A percentile compares a stretch with the other conserved stretches of the same genome.
Conservation (phyloP, 2,329 filamentous ascomycete genomes). For the Fusarium aywerte region DNA sequence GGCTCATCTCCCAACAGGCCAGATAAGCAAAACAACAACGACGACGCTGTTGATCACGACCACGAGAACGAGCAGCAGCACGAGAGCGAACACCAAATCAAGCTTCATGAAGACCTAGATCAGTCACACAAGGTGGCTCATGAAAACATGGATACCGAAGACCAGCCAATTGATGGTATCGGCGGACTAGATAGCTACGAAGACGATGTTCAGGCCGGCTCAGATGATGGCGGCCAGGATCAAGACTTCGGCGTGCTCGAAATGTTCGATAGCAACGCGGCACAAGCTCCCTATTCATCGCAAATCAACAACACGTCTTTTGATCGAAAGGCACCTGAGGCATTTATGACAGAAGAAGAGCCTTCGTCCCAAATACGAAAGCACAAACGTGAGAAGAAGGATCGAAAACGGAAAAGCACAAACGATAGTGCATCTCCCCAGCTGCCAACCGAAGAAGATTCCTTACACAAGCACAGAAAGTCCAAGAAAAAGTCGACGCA, state of each 20-base stretch:
- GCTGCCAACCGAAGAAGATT: slow-evolving; percentile 27
- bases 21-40: slow-evolving; percentile 39
- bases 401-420: slow-evolving; percentile 44
- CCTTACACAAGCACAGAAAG: slow-evolving; percentile 43
- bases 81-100: slow-evolving; percentile 29
- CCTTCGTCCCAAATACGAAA: slow-evolving; percentile 39
- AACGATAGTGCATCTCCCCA: slow-evolving; percentile 34
- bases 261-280: slow-evolving; percentile 54
- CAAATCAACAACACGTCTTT: slow-evolving; percentile 35
- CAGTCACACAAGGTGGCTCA: slow-evolving; percentile 24
- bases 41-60: slow-evolving; percentile 33
- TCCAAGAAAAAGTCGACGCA: slow-evolving; percentile 42
- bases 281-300: slow-evolving; percentile 48
- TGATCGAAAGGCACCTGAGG: slow-evolving; percentile 45
- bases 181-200: slow-evolving; percentile 44
- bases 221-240: slow-evolving; percentile 42
- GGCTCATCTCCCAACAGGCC: slow-evolving; percentile 45
- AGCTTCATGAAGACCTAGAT: slow-evolving; percentile 30
- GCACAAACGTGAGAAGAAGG: slow-evolving; percentile 50
- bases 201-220: slow-evolving; percentile 39
- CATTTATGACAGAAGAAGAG: slow-evolving; percentile 46
- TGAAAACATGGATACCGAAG: slow-evolving; percentile 42
- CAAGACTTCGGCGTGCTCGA: slow-evolving; percentile 52
- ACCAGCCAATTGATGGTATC: slow-evolving; percentile 41
- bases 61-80: slow-evolving; percentile 34